phyloP scores from a whole-genome alignment of 2,329 filamentous ascomycete species.

The Pseudofabraea citricarpa region DNA sequence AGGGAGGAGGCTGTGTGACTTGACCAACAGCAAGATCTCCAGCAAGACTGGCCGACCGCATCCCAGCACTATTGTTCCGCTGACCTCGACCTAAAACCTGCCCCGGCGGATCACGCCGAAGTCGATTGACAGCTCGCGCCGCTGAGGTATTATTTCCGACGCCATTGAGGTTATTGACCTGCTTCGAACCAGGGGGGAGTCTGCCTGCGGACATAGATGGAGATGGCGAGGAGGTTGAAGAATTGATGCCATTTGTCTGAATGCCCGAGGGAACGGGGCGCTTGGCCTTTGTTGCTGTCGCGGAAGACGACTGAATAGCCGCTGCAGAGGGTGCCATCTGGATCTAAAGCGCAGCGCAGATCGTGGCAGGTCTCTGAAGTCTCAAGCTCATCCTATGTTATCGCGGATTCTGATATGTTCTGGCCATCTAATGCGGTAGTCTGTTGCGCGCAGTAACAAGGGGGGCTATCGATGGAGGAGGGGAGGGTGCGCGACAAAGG shows the following conservation, averaged over 20 bases:
- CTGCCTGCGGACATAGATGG: slow-evolving; percentile 49
- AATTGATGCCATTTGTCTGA: slow-evolving; percentile 30
- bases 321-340: slow-evolving; percentile 26
- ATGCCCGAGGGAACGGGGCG: slow-evolving; percentile 61
- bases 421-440: slow-evolving; percentile 15
- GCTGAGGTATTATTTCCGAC: slow-evolving; percentile 28
- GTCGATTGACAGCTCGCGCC: slow-evolving; percentile 49
- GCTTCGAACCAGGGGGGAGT: slow-evolving; percentile 45
- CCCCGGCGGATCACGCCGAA: slow-evolving; percentile 50
- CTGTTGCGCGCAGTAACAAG: slow-evolving; percentile 3
- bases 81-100: slow-evolving; percentile 42
- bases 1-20: slow-evolving; percentile 43
- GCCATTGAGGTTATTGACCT: slow-evolving; percentile 43
- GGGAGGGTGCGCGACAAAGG: background rate
- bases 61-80: slow-evolving; percentile 42
- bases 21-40: slow-evolving; percentile 36
- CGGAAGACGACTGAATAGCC: slow-evolving; percentile 19
- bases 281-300: slow-evolving; percentile 54
- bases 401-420: slow-evolving; percentile 9
- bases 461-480: background rate
- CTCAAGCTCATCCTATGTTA: slow-evolving; percentile 16
- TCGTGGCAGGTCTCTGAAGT: no score
- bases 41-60: slow-evolving; percentile 43
- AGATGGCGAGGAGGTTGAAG: slow-evolving; percentile 48
- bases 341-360: no score